Evolutionary conservation across 2,329 filamentous ascomycete species (phyloP).

Genomic region (Colletotrichum gloeosporioides): DNA sequence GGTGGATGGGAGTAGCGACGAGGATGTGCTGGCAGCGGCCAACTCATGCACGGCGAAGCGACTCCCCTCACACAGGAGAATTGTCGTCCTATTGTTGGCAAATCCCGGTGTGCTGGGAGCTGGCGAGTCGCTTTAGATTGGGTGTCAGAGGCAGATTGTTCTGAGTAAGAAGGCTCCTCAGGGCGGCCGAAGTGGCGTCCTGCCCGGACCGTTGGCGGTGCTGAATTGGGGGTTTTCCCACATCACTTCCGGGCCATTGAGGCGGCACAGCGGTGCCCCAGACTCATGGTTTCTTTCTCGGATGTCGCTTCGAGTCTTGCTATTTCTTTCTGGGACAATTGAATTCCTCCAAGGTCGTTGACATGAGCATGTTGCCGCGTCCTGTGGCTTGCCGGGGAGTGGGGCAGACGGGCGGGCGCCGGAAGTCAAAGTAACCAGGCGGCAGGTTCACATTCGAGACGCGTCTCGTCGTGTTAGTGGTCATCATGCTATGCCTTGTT

Average conservation of each 20-base stretch:
- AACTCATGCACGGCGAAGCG: slow-evolving; percentile 25
- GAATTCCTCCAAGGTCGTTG: not conserved
- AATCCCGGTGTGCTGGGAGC: not conserved
- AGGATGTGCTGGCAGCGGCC: slow-evolving; percentile 31
- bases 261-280: not conserved
- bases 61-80: not conserved
- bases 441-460: slow-evolving; percentile 14
- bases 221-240: not conserved
- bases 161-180: not conserved
- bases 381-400: not conserved
- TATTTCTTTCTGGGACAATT: slow-evolving; percentile 7
- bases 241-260: not conserved
- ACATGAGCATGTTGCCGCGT: not conserved
- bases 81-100: not conserved
- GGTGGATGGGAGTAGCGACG: slow-evolving; percentile 20
- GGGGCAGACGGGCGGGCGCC: slow-evolving; percentile 11
- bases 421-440: slow-evolving; percentile 1
- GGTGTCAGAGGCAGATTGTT: not conserved
- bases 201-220: not conserved
- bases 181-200: not conserved
- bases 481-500: slow-evolving; percentile 14
- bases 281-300: not conserved
- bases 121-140: not conserved
- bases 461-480: slow-evolving; percentile 14
- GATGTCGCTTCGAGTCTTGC: not conserved